Evolutionary conservation across 495 filamentous ascomycete species (phyloP), one percentile per base, ranked within the genome.

Genomic region (Hypoxylon fragiforme): DNA sequence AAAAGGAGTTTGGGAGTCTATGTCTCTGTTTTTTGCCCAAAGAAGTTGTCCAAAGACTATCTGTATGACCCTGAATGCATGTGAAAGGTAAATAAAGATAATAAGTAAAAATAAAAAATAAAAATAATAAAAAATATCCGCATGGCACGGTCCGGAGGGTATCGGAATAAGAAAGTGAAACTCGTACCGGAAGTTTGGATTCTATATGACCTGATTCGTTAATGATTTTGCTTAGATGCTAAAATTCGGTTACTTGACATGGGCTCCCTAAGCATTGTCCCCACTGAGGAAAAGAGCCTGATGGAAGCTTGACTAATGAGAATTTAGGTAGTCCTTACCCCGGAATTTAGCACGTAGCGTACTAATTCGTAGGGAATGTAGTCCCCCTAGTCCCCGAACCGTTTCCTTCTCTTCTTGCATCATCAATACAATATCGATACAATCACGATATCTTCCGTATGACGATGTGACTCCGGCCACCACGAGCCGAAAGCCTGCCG

Each of bases 131-230:
- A 47, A 21, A 31, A 7, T 35, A 24, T 32, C 24, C 24, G 6
- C 7, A 44, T 12, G 41, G 45, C 9, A 37, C 20, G 40, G 20
- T 7, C 4, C 30, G 38, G 24, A 57, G 26, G 35, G 41, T 45
- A 42, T 50, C 47, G 47, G 50, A 52, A 44, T 30, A 51, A 32
- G 16, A 34, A 46, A 30, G 41, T 39, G 12, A 61, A 47, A 54
- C 45, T 21, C 35, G 53, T 16, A 50, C n/a, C 11, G 22, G 34
- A 14, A 8, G 14, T 31, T n/a, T 30, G 19, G 21, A 2, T 37
- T 54, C 32, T 54, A 19, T 55, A 46, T 22, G 21, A 39, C 50
- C 35, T 61, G 57, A 55, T 61, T 61, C 46, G 57, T 51, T 22
- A 39, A 54, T 12, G 40, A 39, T 39, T 28, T 37, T 30, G 24